phyloP scores from a whole-genome alignment of 2,329 filamentous ascomycete genomes.

The Monilinia vaccinii-corymbosi region DNA sequence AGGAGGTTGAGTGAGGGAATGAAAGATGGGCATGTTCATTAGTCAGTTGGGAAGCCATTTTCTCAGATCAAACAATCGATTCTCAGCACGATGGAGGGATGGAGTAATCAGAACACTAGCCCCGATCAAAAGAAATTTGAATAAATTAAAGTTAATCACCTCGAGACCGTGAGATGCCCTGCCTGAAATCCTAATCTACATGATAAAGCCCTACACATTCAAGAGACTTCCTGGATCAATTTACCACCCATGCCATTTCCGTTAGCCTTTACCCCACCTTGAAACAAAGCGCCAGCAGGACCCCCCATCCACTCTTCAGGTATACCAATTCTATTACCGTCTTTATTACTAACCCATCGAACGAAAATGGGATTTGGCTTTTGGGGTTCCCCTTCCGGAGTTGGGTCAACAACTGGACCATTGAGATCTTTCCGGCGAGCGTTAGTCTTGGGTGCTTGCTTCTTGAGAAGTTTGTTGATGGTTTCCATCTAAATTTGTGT shows the following conservation, averaged over 20 bases:
- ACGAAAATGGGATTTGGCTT: conserved; percentile 54
- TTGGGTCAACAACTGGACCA: conserved; percentile 37
- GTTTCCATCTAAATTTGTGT: conserved; percentile 60
- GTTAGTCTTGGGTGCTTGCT: conserved; percentile 70
- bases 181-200: neutral
- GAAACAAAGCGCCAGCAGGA: conserved; percentile 53
- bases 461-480: conserved; percentile 82
- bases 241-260: conserved; percentile 21
- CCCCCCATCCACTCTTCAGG: conserved; percentile 59
- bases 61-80: neutral
- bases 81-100: neutral
- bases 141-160: neutral
- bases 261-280: conserved; percentile 21
- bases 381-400: conserved; percentile 37
- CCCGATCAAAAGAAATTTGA: neutral
- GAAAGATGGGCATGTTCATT: neutral
- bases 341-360: conserved; percentile 61
- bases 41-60: neutral
- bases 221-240: conserved; percentile 29
- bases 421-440: conserved; percentile 33
- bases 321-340: conserved; percentile 54
- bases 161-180: neutral
- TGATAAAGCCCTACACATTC: neutral
- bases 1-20: neutral
- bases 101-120: neutral